Evolutionary conservation across 2,329 filamentous ascomycete species (phyloP).

Genomic region (Cadophora malorum): DNA sequence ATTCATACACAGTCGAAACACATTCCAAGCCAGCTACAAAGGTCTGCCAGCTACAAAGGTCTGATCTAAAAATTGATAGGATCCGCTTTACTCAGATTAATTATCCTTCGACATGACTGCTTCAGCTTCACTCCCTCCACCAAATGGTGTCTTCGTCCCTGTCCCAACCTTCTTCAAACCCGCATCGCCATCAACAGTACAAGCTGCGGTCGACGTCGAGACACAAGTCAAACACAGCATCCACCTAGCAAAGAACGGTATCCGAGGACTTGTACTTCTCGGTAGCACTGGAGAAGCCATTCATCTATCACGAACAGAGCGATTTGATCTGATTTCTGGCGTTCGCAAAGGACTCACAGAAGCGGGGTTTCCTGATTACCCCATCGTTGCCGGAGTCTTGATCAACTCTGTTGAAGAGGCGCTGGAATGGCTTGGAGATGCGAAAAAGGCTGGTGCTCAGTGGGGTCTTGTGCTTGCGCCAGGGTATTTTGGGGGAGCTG

Average conservation of each 20-base stretch:
- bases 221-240: conserved; percentile 62
- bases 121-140: not conserved
- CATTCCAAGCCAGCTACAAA: not conserved
- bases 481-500: conserved; percentile 65
- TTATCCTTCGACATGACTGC: not conserved
- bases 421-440: conserved; percentile 54
- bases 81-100: not conserved
- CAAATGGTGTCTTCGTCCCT: conserved; percentile 57
- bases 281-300: conserved; percentile 68
- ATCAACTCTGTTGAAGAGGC: conserved; percentile 62
- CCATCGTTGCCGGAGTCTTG: conserved; percentile 62
- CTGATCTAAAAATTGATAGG: not conserved
- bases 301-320: conserved; percentile 61
- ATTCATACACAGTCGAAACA: not conserved
- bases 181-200: conserved; percentile 27
- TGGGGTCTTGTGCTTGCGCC: conserved; percentile 68
- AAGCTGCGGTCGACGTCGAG: conserved; percentile 55
- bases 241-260: conserved; percentile 62
- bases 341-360: conserved; percentile 60
- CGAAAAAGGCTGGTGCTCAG: conserved; percentile 63
- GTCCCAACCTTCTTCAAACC: conserved; percentile 64
- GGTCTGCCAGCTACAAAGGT: not conserved
- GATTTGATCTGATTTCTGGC: conserved; percentile 57
- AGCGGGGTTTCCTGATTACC: conserved; percentile 61
- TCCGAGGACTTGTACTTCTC: conserved; percentile 64